Evolutionary conservation across 73 alveolate species (phyloP).

Genomic region (Paramecium bursaria): DNA sequence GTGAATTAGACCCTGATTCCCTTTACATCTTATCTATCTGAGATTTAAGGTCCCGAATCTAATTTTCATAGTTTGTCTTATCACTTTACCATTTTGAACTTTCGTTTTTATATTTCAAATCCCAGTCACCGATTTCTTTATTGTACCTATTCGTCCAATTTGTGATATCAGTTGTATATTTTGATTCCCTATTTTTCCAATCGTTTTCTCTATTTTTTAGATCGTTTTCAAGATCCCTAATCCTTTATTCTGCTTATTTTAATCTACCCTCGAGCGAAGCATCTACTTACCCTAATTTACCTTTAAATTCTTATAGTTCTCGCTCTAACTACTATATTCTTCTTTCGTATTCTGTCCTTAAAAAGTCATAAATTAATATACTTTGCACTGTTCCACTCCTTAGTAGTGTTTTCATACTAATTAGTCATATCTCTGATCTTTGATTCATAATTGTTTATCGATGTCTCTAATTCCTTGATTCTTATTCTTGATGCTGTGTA

Average conservation of each 20-base stretch:
- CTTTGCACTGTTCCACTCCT: too few species aligned
- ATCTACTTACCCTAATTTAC: constrained; percentile 48
- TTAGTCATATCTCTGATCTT: too few species aligned
- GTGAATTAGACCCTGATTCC: constrained; percentile 23
- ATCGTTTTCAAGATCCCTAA: constrained; percentile 31
- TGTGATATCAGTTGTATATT: constrained; percentile 21
- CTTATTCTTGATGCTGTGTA: constrained; percentile 4
- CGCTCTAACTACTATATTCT: constrained; percentile 6
- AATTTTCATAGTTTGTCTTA: constrained; percentile 25
- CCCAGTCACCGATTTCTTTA: too few species aligned
- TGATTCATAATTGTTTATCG: constrained; percentile 26
- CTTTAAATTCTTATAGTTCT: constrained; percentile 17
- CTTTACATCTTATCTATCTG: neutral
- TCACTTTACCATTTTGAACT: constrained; percentile 16
- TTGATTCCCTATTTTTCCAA: neutral
- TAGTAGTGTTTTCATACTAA: too few species aligned
- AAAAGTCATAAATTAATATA: too few species aligned
- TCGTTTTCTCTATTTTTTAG: constrained; percentile 5
- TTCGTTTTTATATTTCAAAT: too few species aligned
- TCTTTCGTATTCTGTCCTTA: neutral
- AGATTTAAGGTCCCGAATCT: constrained; percentile 10
- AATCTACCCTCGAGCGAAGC: constrained; percentile 6
- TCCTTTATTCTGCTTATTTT: constrained; percentile 38
- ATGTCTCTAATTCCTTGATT: constrained; percentile 2
- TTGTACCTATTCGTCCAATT: too few species aligned